Evolutionary conservation across 192 early-diverging fungal genomes (phyloP).

Genomic region (Umbelopsis sp.): DNA sequence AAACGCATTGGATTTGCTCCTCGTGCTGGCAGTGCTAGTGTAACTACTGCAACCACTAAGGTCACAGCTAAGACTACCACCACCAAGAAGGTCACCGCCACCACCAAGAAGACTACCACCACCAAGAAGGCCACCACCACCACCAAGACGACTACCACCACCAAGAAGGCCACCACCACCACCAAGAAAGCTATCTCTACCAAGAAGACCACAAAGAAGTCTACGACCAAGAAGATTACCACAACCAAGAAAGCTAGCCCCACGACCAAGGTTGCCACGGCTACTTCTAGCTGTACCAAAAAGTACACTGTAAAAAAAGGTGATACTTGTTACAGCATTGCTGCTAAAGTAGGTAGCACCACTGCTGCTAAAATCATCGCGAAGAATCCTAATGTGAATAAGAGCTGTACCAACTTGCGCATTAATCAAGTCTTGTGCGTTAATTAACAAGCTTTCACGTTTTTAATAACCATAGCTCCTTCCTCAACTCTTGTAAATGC

Average conservation of each 20-base stretch:
- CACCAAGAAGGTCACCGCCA: background rate
- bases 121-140: background rate
- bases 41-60: background rate
- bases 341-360: background rate
- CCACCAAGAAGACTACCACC: background rate
- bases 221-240: background rate
- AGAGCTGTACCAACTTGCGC: background rate
- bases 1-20: constrained; percentile 17
- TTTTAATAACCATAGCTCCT: background rate
- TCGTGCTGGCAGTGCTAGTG: background rate
- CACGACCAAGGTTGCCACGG: background rate
- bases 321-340: constrained; percentile 3
- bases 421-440: constrained; percentile 6
- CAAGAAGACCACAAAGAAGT: background rate
- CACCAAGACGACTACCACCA: background rate
- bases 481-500: background rate
- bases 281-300: background rate
- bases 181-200: background rate
- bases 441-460: background rate
- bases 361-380: background rate
- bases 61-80: background rate
- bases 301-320: constrained; percentile 2
- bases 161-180: background rate
- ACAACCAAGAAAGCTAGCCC: background rate
- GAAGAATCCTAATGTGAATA: background rate